phyloP scores from a whole-genome alignment of 2,329 filamentous ascomycete genomes.

The Pseudopyricularia javanii region DNA sequence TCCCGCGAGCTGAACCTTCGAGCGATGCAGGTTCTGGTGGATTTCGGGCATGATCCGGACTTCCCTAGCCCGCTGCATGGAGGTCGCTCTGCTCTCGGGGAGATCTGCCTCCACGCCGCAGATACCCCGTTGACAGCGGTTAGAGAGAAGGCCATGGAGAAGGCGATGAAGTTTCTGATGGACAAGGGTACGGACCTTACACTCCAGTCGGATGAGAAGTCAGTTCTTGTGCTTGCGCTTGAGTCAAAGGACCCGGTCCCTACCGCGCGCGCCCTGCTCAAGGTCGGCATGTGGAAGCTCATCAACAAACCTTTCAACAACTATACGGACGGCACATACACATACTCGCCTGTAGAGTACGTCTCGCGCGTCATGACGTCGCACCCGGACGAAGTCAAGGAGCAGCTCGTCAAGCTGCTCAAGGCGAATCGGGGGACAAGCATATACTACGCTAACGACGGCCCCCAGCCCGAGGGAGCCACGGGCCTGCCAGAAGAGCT shows the following conservation, averaged over 20 bases:
- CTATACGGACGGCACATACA: conserved; percentile 37
- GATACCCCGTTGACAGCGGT: conserved; percentile 29
- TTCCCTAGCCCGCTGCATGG: conserved; percentile 51
- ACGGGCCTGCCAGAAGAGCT: conserved; percentile 39
- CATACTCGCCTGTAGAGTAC: conserved; percentile 56
- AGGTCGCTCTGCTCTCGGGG: conserved; percentile 50
- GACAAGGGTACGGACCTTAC: conserved; percentile 39
- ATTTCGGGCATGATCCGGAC: conserved; percentile 49
- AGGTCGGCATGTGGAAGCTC: conserved; percentile 51
- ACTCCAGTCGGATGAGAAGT: conserved; percentile 43
- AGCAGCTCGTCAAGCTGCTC: conserved; percentile 33
- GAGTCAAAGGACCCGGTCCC: conserved; percentile 41
- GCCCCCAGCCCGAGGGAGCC: conserved; percentile 40
- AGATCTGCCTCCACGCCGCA: conserved; percentile 46
- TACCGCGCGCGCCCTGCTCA: conserved; percentile 45
- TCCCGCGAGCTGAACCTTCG: conserved; percentile 45
- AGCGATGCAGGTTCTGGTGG: conserved; percentile 42
- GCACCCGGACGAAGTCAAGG: conserved; percentile 21
- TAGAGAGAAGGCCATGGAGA: conserved; percentile 41
- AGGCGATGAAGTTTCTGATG: conserved; percentile 43
- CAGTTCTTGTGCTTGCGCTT: conserved; percentile 46
- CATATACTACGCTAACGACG: conserved; percentile 40
- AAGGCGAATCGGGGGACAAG: conserved; percentile 38
- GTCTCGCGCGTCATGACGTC: conserved; percentile 29
- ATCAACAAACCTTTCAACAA: conserved; percentile 48